A percentile compares a stretch with the other conserved stretches of the same genome.
phyloP scores from a whole-genome alignment of 306 rosid species.

The Cucumis hystrix region DNA sequence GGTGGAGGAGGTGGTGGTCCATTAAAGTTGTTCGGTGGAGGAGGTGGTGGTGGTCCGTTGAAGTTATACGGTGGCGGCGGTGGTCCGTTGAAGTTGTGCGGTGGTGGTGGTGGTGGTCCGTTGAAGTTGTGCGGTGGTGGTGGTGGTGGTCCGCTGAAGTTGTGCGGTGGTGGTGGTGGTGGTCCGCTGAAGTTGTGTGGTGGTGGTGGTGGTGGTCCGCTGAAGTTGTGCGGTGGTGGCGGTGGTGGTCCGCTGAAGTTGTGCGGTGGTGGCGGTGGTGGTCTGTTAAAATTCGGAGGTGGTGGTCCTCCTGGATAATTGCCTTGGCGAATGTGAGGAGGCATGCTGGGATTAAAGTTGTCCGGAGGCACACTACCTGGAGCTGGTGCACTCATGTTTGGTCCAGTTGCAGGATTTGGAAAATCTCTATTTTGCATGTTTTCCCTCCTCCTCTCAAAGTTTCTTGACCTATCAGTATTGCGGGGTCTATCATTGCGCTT shows the following conservation, averaged over 20 bases:
- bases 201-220: conserved; percentile 1
- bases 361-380: conserved; percentile 5
- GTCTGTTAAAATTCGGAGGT: too few species aligned
- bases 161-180: conserved; percentile 7
- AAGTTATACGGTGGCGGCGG: neutral
- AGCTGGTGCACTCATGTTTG: conserved; percentile 19
- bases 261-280: conserved; percentile 17
- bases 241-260: conserved; percentile 10
- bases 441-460: conserved; percentile 84
- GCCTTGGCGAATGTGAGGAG: conserved; percentile 4
- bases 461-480: conserved; percentile 65
- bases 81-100: neutral
- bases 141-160: conserved; percentile 6
- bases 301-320: conserved; percentile 10
- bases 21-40: neutral
- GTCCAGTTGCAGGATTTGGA: conserved; percentile 27
- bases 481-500: conserved; percentile 90
- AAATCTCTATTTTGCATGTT: conserved; percentile 51
- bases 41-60: conserved; percentile 8
- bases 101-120: too few species aligned
- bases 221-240: conserved; percentile 1
- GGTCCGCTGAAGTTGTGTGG: conserved; percentile 1
- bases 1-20: neutral
- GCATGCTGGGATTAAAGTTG: neutral
- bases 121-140: neutral